Evolutionary conservation across 352 stramenopile genomes (phyloP).

Genomic region (Phytophthora podocarpi): DNA sequence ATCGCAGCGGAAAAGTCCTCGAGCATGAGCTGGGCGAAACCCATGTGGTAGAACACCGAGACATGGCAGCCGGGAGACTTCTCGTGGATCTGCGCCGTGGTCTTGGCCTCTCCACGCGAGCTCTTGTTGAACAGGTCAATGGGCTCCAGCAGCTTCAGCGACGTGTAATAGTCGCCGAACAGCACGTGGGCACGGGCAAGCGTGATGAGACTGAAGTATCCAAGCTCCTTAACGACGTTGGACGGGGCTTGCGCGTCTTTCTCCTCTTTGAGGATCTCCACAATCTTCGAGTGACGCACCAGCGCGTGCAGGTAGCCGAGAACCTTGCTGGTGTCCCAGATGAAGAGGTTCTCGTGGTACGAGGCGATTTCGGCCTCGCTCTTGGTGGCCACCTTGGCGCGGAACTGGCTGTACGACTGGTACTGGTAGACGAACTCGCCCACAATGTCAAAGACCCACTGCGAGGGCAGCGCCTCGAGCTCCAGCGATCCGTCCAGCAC

Average conservation of each 20-base stretch:
- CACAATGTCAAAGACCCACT: constrained; percentile 99
- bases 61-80: constrained; percentile 93
- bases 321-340: constrained; percentile 96
- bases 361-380: constrained; percentile 57
- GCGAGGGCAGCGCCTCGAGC: constrained; percentile 88
- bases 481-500: constrained; percentile 88
- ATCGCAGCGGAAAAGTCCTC: constrained; percentile 95
- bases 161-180: constrained; percentile 96
- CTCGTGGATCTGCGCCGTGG: constrained; percentile 85
- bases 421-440: constrained; percentile 99
- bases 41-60: constrained; percentile 97
- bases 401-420: constrained; percentile 98
- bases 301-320: constrained; percentile 96
- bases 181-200: constrained; percentile 96
- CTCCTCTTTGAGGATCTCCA: constrained; percentile 82
- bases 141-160: constrained; percentile 91
- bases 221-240: constrained; percentile 89
- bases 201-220: constrained; percentile 96
- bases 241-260: constrained; percentile 51
- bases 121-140: constrained; percentile 91
- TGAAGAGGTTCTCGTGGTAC: constrained; percentile 84
- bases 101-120: constrained; percentile 51
- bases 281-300: constrained; percentile 92
- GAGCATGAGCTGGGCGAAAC: constrained; percentile 97
- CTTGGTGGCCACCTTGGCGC: constrained; percentile 82